phyloP scores from a whole-genome alignment of 805 yeast genomes.

The Schizosaccharomyces lindneri region DNA sequence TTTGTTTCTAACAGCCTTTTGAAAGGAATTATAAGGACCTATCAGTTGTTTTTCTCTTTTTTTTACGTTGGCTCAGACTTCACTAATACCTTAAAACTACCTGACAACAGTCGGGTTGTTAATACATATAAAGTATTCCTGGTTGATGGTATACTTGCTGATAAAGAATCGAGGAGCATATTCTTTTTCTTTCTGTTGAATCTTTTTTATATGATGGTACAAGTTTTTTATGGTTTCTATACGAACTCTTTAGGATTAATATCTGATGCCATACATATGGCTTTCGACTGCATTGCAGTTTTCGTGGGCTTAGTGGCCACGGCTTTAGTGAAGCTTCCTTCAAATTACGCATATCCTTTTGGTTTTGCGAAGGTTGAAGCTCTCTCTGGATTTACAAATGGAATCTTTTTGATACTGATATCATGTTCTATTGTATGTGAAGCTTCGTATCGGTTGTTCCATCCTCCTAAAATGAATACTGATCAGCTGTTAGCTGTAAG shows the following conservation, averaged over 20 bases:
- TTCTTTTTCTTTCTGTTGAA: conserved; percentile 68
- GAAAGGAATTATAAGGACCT: not conserved
- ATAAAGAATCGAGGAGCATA: conserved; percentile 63
- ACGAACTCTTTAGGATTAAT: conserved; percentile 77
- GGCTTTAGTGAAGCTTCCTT: conserved; percentile 30
- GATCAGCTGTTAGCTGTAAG: conserved; percentile 71
- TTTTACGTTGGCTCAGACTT: not conserved
- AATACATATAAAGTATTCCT: not conserved
- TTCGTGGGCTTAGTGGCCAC: conserved; percentile 79
- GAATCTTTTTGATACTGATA: conserved; percentile 64
- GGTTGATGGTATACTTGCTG: conserved; percentile 14
- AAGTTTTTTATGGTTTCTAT: conserved; percentile 69
- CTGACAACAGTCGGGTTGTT: not conserved
- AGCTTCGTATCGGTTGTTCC: conserved; percentile 53
- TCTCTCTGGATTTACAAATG: conserved; percentile 86
- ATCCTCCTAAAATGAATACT: conserved; percentile 57
- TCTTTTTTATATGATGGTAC: conserved; percentile 83
- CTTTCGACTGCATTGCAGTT: conserved; percentile 75
- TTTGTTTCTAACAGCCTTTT: not conserved
- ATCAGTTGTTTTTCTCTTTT: not conserved
- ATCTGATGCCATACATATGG: conserved; percentile 91
- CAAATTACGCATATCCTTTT: conserved; percentile 56
- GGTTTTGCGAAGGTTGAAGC: conserved; percentile 71
- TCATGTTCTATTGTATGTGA: conserved; percentile 73
- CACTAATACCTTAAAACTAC: not conserved